Evolutionary conservation across 306 rosid species (phyloP).

Genomic region (Castanopsis chinensis): DNA sequence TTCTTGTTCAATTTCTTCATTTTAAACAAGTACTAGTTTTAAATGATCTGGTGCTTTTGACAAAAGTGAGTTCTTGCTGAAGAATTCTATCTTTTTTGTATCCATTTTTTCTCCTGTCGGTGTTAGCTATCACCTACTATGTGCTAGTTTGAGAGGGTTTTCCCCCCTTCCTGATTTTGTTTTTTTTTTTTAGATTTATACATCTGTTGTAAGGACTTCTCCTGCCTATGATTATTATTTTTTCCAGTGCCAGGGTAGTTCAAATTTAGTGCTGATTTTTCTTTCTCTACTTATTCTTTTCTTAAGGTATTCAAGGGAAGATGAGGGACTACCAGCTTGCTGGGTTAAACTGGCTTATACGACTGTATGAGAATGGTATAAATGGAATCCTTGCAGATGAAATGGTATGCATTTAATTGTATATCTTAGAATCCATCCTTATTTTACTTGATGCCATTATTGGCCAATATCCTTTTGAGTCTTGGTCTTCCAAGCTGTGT

Average conservation of each 20-base stretch:
- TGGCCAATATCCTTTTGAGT: neutral
- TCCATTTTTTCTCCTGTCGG: neutral
- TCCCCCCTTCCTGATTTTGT: too few species aligned
- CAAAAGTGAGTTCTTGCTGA: neutral
- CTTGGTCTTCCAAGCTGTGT: neutral
- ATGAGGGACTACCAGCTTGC: conserved; percentile 99
- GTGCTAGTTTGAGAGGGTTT: neutral
- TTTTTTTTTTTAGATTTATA: neutral
- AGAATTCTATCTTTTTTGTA: neutral
- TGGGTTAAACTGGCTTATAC: conserved; percentile 93
- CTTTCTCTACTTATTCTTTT: neutral
- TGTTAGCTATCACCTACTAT: neutral
- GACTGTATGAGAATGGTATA: conserved; percentile 93
- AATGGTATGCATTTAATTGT: conserved; percentile 56
- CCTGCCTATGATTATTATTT: conserved; percentile 4
- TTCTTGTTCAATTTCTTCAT: neutral
- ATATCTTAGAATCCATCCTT: neutral
- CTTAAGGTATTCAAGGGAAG: conserved; percentile 91
- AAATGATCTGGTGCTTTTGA: neutral
- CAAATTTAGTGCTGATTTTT: conserved; percentile 15
- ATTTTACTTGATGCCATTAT: neutral
- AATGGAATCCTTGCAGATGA: conserved; percentile 99
- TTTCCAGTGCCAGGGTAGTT: neutral
- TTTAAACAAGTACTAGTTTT: neutral
- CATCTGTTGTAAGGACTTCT: neutral